These are phyloP conservation scores for Coleophoma cylindrospora DNA, from an alignment of 2,329 filamentous ascomycete genomes.

Conservation along the genomic window DNA sequence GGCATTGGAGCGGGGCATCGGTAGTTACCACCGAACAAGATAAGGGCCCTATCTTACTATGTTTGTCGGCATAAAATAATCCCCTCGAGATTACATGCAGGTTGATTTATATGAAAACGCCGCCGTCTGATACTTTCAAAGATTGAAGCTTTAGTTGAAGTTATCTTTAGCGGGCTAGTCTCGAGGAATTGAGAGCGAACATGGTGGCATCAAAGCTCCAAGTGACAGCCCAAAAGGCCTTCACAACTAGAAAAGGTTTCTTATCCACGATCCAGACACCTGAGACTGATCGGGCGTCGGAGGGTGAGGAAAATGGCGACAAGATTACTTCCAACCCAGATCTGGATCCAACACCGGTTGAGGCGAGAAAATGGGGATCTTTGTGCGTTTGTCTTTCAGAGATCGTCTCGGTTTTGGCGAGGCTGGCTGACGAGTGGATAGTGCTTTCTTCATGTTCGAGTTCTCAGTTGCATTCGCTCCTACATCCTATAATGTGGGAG, in stretches of 20 bases:
- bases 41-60: too few species aligned
- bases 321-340: neutral
- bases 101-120: too few species aligned
- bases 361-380: slow-evolving; percentile 2
- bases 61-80: too few species aligned
- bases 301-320: neutral
- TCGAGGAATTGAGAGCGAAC: too few species aligned
- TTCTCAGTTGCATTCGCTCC: slow-evolving; percentile 26
- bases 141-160: too few species aligned
- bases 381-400: neutral
- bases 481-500: slow-evolving; percentile 42
- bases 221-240: neutral
- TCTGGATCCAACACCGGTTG: neutral
- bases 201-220: too few species aligned
- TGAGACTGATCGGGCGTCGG: neutral
- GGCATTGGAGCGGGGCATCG: too few species aligned
- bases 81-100: too few species aligned
- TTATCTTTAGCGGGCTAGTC: too few species aligned
- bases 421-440: neutral
- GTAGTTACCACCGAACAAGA: too few species aligned
- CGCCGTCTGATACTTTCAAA: too few species aligned
- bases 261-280: neutral
- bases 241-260: neutral
- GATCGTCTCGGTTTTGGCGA: neutral
- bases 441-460: slow-evolving; percentile 18